These are phyloP conservation scores for Lachancea nothofagi DNA, from an alignment of 805 yeast genomes.

Conservation along the genomic window DNA sequence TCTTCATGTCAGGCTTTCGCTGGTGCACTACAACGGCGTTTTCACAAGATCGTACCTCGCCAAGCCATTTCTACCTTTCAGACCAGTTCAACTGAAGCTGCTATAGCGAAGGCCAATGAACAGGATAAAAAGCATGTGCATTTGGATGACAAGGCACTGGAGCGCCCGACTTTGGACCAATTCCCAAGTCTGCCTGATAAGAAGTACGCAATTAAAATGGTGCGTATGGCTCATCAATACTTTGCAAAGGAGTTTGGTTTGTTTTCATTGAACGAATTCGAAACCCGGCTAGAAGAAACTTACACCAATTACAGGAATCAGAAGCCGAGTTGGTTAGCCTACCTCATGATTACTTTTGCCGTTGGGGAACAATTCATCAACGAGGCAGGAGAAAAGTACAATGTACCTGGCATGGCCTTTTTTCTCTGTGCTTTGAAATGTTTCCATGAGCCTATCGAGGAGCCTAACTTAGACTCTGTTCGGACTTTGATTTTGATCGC, in stretches of 20 bases:
- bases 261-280: conserved; percentile 8
- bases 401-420: conserved; percentile 23
- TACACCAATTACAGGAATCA: conserved; percentile 4
- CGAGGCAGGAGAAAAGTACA: conserved; percentile 5
- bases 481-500: conserved; percentile 35
- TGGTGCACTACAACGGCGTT: conserved; percentile 8
- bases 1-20: conserved; percentile 9
- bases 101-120: not conserved
- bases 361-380: conserved; percentile 27
- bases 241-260: conserved; percentile 10
- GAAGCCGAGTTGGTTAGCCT: conserved; percentile 15
- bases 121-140: conserved; percentile 2
- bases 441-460: conserved; percentile 31
- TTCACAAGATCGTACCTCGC: not conserved
- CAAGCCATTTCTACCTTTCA: not conserved
- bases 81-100: not conserved
- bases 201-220: conserved; percentile 7
- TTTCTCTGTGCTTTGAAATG: conserved; percentile 31
- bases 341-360: conserved; percentile 22
- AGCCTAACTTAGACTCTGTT: conserved; percentile 30
- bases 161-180: conserved; percentile 1
- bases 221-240: conserved; percentile 4
- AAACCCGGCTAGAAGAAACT: conserved; percentile 9
- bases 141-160: conserved; percentile 9
- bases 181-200: conserved; percentile 7